phyloP scores from a whole-genome alignment of 169 alveolate genomes.

The Theileria parva region DNA sequence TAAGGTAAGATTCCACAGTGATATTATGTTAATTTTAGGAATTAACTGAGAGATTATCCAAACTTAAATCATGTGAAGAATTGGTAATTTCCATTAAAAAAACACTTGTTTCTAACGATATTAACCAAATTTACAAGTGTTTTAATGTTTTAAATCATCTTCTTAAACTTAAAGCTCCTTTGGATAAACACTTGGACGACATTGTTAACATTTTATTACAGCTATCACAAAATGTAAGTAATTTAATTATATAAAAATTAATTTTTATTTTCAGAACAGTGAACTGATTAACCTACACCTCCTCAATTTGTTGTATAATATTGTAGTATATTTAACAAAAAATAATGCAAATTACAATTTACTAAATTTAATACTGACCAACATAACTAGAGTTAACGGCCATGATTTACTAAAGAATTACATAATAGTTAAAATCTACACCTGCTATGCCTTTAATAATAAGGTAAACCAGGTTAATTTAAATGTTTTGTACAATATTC shows the following conservation, averaged over 20 bases:
- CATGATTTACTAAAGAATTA: background rate
- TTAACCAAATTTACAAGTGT: background rate
- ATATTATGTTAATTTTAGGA: background rate
- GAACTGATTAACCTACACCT: background rate
- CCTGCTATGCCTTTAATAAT: background rate
- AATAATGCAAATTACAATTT: too few species aligned
- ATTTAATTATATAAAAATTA: background rate
- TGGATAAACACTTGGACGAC: background rate
- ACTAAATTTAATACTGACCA: too few species aligned
- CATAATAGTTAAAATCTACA: too few species aligned
- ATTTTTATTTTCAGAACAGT: background rate
- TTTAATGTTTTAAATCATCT: background rate
- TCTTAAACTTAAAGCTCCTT: background rate
- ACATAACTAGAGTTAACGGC: background rate
- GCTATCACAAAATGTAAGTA: background rate
- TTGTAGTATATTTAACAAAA: background rate
- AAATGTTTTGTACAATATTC: background rate
- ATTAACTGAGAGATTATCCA: background rate
- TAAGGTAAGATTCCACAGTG: background rate
- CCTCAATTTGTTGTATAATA: background rate
- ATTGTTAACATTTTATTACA: too few species aligned
- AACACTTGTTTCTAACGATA: background rate
- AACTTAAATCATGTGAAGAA: background rate
- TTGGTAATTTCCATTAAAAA: background rate
- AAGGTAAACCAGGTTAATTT: too few species aligned